Conservation (phyloP, 2,329 filamentous ascomycete species). For the Cladobotryum protrusum region DNA sequence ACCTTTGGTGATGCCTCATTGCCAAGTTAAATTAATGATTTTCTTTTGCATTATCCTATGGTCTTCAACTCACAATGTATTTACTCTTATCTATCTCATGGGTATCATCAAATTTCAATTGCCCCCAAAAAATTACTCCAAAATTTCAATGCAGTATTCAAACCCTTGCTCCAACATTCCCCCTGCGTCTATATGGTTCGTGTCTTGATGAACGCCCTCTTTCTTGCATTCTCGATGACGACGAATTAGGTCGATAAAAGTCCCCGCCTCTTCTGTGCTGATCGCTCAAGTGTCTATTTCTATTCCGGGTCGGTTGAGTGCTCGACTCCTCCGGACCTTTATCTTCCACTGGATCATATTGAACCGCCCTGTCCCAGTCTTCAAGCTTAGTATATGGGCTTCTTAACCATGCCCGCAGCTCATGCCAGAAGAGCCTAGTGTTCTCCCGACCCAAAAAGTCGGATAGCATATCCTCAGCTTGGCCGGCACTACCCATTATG, state of each 20-base stretch:
- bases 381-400: conserved; percentile 68
- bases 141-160: neutral
- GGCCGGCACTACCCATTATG: conserved; percentile 68
- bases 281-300: neutral
- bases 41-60: too few species aligned
- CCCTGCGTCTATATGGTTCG: conserved; percentile 14
- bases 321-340: neutral
- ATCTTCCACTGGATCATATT: conserved; percentile 49
- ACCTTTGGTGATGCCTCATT: too few species aligned
- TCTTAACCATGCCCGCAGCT: conserved; percentile 73
- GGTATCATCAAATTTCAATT: neutral
- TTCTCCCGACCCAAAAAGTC: conserved; percentile 73
- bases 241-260: conserved; percentile 21
- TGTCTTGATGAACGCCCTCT: conserved; percentile 9
- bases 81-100: neutral
- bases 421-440: conserved; percentile 73
- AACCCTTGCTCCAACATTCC: neutral
- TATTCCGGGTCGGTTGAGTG: neutral
- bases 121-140: neutral
- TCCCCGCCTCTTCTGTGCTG: conserved; percentile 9
- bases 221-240: conserved; percentile 2
- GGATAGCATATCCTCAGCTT: conserved; percentile 70
- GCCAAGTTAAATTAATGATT: too few species aligned
- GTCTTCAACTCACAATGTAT: neutral
- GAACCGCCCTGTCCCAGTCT: conserved; percentile 75